Base-by-base conservation (phyloP, 495 filamentous ascomycete genomes). In the Baudoinia panamericana region DNA sequence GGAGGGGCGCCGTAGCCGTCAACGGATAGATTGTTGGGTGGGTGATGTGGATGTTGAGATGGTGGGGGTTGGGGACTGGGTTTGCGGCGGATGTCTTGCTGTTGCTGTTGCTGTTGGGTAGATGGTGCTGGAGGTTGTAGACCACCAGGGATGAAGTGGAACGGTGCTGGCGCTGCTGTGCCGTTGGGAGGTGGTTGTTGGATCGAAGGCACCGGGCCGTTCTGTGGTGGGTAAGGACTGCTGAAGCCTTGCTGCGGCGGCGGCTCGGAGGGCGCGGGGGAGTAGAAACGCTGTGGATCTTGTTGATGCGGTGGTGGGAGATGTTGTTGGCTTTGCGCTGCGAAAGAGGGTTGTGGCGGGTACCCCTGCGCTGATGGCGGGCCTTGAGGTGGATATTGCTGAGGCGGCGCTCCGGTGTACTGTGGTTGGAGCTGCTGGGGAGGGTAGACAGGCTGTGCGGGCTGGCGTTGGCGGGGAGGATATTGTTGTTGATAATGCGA, bases 381-480 rank as follows among this genome's bases (percentile, higher is more conserved):
- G 5, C 39, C 48, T 38, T 49, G 52, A 22, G 54, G 53, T 3
- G 58, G 64, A 32, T 70, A 71, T 13, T 68, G 69, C 45, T 54
- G 37, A 46, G 56, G 54, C 35, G 50, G 46, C 52, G 57, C 54
- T 62, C 38, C 45, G 15, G 69, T 68, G 56, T 86, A 88, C 0
- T 67, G 70, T 51, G 30, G 30, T 20, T 46, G 48, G 10, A 33
- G 43, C 4, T 42, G 45, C 18, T 42, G 47, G 24, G 42, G 48
- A 2, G 48, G 48, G 39, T 52, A 52, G 27, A 39, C 30, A 5
- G 16, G 32, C 12, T 79, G 82, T 26, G 67, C 64, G 25, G 72
- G 63, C 46, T 74, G 76, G 13, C 67, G 68, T 37, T 76, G 73
- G 46, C 77, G 67, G 20, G 88, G 48, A 75, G 79, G 40, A 18